Conservation (phyloP, 1,139 yeast genomes). For the Pichia sp. region DNA sequence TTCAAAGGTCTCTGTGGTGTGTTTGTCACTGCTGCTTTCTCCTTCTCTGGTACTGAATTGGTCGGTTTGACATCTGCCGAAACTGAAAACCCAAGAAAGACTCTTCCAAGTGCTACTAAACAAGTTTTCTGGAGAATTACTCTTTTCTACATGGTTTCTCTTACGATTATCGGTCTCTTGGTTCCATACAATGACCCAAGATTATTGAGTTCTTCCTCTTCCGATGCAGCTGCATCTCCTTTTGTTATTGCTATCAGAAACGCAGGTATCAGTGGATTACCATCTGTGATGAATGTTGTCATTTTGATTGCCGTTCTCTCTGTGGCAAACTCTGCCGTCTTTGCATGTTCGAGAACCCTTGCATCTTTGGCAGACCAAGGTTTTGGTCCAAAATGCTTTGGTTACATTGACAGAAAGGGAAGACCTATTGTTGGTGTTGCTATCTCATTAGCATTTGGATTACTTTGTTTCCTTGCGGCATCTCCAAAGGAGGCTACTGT, state of each 20-base stretch:
- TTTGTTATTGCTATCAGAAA: slow-evolving; percentile 43
- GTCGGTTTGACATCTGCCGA: slow-evolving; percentile 80
- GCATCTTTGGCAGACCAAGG: slow-evolving; percentile 75
- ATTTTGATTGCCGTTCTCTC: slow-evolving; percentile 58
- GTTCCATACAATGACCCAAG: slow-evolving; percentile 47
- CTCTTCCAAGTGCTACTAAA: slow-evolving; percentile 58
- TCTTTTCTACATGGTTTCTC: slow-evolving; percentile 50
- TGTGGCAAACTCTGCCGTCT: slow-evolving; percentile 66
- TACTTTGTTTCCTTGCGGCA: slow-evolving; percentile 65
- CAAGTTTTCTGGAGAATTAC: slow-evolving; percentile 65
- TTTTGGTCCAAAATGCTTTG: slow-evolving; percentile 64
- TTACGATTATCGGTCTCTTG: slow-evolving; percentile 47
- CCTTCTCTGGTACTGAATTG: slow-evolving; percentile 74
- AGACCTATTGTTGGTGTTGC: slow-evolving; percentile 62
- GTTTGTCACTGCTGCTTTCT: slow-evolving; percentile 75
- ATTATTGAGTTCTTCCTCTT: slow-evolving; percentile 35
- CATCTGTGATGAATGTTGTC: slow-evolving; percentile 58
- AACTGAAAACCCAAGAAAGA: slow-evolving; percentile 57
- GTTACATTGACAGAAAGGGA: slow-evolving; percentile 63
- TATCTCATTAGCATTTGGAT: slow-evolving; percentile 50
- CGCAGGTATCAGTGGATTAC: slow-evolving; percentile 39
- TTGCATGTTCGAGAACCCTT: slow-evolving; percentile 70
- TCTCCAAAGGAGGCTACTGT: slow-evolving; percentile 52
- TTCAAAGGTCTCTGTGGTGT: slow-evolving; percentile 73
- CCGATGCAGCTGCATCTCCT: slow-evolving; percentile 39